A percentile compares a stretch with the other conserved stretches of the same genome.
phyloP scores from a whole-genome alignment of 768 basidiomycete genomes.

The Nidularia pulvinata region DNA sequence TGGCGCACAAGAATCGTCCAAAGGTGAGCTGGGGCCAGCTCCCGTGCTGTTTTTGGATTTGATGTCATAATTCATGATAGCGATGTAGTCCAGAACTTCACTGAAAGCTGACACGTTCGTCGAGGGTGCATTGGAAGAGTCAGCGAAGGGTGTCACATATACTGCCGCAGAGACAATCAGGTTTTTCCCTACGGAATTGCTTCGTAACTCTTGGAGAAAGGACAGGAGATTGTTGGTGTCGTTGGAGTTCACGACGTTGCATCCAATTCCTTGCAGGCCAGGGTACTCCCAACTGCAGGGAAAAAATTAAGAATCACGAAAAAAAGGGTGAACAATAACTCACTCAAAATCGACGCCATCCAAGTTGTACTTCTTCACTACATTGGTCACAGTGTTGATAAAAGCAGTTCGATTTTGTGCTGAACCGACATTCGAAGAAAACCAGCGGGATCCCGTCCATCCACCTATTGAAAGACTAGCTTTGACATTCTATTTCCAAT shows the following conservation, averaged over 20 bases:
- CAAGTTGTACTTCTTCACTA: constrained; percentile 48
- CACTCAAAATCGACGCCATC: constrained; percentile 75
- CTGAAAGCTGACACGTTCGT: constrained; percentile 69
- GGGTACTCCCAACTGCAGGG: constrained; percentile 85
- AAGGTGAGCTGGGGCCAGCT: constrained; percentile 82
- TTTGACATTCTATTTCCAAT: constrained; percentile 41
- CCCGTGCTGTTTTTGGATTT: constrained; percentile 51
- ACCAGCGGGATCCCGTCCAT: constrained; percentile 65
- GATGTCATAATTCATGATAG: constrained; percentile 73
- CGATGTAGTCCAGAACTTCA: constrained; percentile 72
- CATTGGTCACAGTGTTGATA: constrained; percentile 47
- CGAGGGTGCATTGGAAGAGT: constrained; percentile 51
- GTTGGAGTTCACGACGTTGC: constrained; percentile 59
- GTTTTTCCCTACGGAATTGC: constrained; percentile 46
- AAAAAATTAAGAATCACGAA: constrained; percentile 2
- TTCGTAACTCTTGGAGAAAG: constrained; percentile 74
- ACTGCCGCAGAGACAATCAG: constrained; percentile 76
- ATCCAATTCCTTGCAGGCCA: constrained; percentile 59
- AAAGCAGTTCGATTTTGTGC: constrained; percentile 56
- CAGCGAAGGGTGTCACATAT: constrained; percentile 65
- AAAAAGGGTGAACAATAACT: constrained; percentile 20
- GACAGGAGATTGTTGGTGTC: constrained; percentile 82
- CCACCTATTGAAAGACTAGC: constrained; percentile 66
- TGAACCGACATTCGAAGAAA: constrained; percentile 57
- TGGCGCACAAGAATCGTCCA: constrained; percentile 75